Percentiles rank a stretch among this genome's conserved stretches.
phyloP scores from a whole-genome alignment of 2,329 filamentous ascomycete species.

The Colletotrichum chrysophilum region DNA sequence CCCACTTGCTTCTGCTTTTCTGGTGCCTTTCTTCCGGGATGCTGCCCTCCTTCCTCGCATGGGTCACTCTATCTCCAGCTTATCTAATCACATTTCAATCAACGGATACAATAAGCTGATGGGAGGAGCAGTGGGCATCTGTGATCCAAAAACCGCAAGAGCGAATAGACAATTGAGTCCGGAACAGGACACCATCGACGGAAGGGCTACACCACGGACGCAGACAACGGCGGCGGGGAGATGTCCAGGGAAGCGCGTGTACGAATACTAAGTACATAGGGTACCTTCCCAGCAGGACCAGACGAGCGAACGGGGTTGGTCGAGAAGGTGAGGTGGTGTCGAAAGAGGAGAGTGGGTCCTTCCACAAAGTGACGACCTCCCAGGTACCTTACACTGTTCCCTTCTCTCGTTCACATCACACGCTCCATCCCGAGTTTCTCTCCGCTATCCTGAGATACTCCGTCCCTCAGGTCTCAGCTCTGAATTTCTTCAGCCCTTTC shows the following conservation, averaged over 20 bases:
- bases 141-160: neutral
- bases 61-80: neutral
- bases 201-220: neutral
- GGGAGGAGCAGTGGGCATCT: neutral
- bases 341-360: constrained; percentile 16
- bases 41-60: neutral
- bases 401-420: neutral
- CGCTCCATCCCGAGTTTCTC: neutral
- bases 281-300: neutral
- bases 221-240: neutral
- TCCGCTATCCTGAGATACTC: neutral
- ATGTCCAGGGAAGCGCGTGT: neutral
- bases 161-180: neutral
- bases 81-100: neutral
- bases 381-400: neutral
- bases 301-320: neutral
- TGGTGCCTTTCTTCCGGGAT: neutral
- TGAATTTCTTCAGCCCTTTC: neutral
- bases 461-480: neutral
- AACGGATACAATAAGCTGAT: neutral
- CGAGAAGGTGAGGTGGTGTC: neutral
- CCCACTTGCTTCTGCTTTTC: neutral
- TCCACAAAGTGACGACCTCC: neutral
- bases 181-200: neutral
- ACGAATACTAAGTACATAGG: neutral